Base-by-base conservation (phyloP, 169 alveolate genomes). In the Eimeria sp. region DNA sequence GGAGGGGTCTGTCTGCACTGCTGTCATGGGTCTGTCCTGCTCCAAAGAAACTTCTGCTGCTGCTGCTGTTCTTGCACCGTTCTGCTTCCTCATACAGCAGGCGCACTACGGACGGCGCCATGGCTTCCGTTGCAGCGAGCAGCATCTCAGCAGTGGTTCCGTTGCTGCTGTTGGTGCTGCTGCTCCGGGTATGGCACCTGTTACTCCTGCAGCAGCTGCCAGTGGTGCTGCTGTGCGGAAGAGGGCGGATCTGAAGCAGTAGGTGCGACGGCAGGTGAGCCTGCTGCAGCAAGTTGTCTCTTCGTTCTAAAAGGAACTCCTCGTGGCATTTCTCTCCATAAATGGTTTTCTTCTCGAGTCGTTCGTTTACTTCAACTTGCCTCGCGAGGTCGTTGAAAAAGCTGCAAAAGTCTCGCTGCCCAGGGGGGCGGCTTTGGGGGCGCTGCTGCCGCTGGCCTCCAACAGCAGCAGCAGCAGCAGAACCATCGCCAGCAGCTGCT, bases 311-410 rank as follows among this genome's bases (percentile, higher is more conserved):
- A 27, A 76, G 25, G 27, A 76, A 20, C 22, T 45, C 88, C 20
- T 76, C 88, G 58, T 76, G 88, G 58, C 88, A 76, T 61, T 76
- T 43, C 13, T 76, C 88, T 45, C 88, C 88, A 45, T 76, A 76
- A 11, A 76, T 34, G 34, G 88, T 61, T 30, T 76, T 76, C 88
- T 76, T 76, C 61, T 76, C 45, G 65, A 13, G 58, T 6, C 25
- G 88, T 16, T 16, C 40, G 1, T 27, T 18, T 9, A 22, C 27
- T 27, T 76, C 88, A 61, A 22, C 20, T 22, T 76, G n/a, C 40
- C 65, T 61, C 16, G 40, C 88, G 20, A 76, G 61, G 18, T 76
- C 88, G 40, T 40, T 76, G 88, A 45, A 76, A 16, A 34, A 61
- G 61, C 65, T 76, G 88, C 11, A 61, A 76, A 45, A 22, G 11